Evolutionary conservation across 2,329 filamentous ascomycete genomes (phyloP).

Genomic region (Alternaria sp.): DNA sequence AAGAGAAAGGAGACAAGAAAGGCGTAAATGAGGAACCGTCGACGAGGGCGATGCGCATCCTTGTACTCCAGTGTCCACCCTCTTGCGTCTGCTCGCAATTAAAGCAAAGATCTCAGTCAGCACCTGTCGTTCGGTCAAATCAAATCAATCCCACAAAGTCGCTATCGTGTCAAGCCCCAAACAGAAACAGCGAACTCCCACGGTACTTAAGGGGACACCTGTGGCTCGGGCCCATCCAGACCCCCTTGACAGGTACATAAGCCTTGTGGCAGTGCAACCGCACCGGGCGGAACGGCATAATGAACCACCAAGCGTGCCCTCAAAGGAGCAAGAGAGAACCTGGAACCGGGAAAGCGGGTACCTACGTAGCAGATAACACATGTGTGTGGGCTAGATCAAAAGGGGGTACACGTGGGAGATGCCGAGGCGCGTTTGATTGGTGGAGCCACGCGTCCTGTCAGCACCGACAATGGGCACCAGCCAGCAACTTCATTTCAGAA

Average conservation of each 20-base stretch:
- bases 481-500: not conserved
- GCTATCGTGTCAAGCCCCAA: not conserved
- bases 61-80: not conserved
- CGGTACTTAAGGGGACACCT: not conserved
- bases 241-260: not conserved
- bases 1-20: not conserved
- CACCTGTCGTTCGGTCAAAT: not conserved
- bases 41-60: not conserved
- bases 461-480: not conserved
- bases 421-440: not conserved
- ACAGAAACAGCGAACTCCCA: not conserved
- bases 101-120: not conserved
- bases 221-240: not conserved
- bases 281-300: not conserved
- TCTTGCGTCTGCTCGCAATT: not conserved
- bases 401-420: not conserved
- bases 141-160: not conserved
- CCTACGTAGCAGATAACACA: not conserved
- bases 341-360: not conserved
- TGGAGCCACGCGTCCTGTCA: not conserved
- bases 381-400: not conserved
- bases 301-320: not conserved
- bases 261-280: not conserved
- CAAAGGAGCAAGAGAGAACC: not conserved
- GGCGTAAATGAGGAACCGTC: not conserved